phyloP scores from a whole-genome alignment of 257 asterid species.

The Nicotiana benthamiana region DNA sequence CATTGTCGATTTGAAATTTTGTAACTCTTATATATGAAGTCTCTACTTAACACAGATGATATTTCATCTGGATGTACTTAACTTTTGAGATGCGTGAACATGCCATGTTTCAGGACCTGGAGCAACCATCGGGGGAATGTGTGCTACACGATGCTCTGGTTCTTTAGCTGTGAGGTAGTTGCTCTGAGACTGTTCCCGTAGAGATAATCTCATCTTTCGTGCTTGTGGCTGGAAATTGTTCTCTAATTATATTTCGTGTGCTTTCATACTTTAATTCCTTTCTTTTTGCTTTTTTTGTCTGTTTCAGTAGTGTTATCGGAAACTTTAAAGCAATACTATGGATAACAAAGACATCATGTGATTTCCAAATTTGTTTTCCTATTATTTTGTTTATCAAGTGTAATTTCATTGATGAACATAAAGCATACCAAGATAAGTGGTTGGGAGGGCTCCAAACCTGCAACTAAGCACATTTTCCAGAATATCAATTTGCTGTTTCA shows the following conservation, averaged over 20 bases:
- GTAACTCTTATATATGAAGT: not conserved
- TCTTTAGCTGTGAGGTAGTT: conserved; percentile 95
- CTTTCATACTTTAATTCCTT: not conserved
- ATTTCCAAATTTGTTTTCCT: too few relatives aligned
- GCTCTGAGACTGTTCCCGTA: conserved; percentile 1
- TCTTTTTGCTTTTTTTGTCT: not conserved
- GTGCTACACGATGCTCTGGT: conserved; percentile 99
- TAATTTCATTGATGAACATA: too few relatives aligned
- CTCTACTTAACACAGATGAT: not conserved
- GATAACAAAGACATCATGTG: too few relatives aligned
- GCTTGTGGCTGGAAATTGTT: not conserved
- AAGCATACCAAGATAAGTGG: too few relatives aligned
- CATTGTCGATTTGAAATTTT: not conserved
- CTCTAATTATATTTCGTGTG: not conserved
- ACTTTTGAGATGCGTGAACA: conserved; percentile 7
- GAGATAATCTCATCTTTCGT: not conserved
- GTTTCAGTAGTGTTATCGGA: not conserved
- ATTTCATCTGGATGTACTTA: not conserved
- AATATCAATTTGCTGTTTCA: too few relatives aligned
- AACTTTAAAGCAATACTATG: not conserved
- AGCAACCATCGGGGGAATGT: conserved; percentile 99
- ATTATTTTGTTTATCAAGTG: too few relatives aligned
- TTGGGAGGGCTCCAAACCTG: too few relatives aligned
- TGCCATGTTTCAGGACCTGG: conserved; percentile 69
- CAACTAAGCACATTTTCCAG: too few relatives aligned